Conservation (phyloP, 768 basidiomycete species). For the Mycena amicta region DNA sequence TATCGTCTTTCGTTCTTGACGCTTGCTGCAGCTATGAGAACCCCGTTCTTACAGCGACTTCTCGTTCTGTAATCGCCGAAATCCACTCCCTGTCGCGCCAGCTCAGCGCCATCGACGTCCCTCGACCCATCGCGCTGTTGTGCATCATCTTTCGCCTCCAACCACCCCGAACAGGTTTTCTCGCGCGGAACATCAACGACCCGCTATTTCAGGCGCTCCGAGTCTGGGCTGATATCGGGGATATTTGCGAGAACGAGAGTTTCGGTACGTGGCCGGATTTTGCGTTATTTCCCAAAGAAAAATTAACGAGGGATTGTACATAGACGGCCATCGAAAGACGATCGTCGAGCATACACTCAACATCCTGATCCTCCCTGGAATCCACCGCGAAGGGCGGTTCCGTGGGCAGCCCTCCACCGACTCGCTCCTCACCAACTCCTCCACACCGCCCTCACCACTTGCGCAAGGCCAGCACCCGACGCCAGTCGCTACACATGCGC, state of each 20-base stretch:
- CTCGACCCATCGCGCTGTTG: constrained; percentile 65
- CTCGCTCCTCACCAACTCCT: constrained; percentile 40
- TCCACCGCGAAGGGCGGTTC: constrained; percentile 51
- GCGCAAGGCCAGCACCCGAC: constrained; percentile 33
- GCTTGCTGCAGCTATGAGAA: constrained; percentile 67
- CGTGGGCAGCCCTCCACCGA: constrained; percentile 34
- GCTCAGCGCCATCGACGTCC: constrained; percentile 63
- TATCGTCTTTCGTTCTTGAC: constrained; percentile 13
- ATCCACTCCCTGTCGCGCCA: constrained; percentile 65
- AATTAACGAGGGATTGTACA: not conserved
- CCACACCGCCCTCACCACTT: constrained; percentile 27
- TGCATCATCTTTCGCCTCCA: constrained; percentile 54
- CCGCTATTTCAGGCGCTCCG: constrained; percentile 65
- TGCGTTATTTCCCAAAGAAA: too few species aligned
- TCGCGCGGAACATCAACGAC: constrained; percentile 30
- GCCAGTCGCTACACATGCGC: constrained; percentile 4
- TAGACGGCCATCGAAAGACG: constrained; percentile 73
- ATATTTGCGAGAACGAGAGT: constrained; percentile 76
- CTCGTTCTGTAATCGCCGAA: constrained; percentile 71
- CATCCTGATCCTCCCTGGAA: constrained; percentile 71
- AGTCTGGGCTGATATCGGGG: constrained; percentile 75
- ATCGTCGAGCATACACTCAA: constrained; percentile 83
- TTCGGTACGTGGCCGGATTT: constrained; percentile 65
- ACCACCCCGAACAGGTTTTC: constrained; percentile 31
- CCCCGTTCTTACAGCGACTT: constrained; percentile 74